These are phyloP conservation scores for Lachancea cidri DNA, from an alignment of 805 yeast genomes.

Conservation along the genomic window DNA sequence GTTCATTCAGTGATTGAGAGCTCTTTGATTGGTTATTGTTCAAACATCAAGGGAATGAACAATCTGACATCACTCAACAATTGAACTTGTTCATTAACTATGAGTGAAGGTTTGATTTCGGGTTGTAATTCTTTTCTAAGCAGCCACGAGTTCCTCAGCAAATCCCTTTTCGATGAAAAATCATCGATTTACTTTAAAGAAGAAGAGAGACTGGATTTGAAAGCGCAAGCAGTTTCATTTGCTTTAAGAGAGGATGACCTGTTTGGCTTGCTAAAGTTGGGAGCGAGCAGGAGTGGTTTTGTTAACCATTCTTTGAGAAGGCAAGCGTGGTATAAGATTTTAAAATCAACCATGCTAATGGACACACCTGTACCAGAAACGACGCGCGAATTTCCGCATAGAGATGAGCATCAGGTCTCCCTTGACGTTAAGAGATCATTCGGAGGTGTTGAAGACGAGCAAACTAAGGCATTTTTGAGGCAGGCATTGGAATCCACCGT, in stretches of 20 bases:
- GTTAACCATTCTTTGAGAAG: slow-evolving; percentile 16
- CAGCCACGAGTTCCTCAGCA: slow-evolving; percentile 8
- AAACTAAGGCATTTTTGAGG: slow-evolving; percentile 21
- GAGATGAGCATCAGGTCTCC: slow-evolving; percentile 72
- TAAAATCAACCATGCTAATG: slow-evolving; percentile 16
- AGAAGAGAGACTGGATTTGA: slow-evolving; percentile 4
- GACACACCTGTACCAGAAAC: not conserved
- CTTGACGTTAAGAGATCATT: slow-evolving; percentile 77
- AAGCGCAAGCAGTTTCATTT: slow-evolving; percentile 2
- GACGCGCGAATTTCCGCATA: slow-evolving; percentile 34
- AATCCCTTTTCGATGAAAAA: slow-evolving; percentile 8
- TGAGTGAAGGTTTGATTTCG: not conserved
- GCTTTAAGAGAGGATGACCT: slow-evolving; percentile 15
- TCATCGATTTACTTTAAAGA: slow-evolving; percentile 6
- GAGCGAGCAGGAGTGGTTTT: slow-evolving; percentile 23
- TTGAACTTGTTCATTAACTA: not conserved
- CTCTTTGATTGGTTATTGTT: not conserved
- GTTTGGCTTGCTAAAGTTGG: slow-evolving; percentile 15
- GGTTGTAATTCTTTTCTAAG: not conserved
- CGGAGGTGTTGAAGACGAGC: slow-evolving; percentile 27
- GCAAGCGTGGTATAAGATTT: slow-evolving; percentile 26
- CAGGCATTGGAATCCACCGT: slow-evolving; percentile 36
- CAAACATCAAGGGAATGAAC: not conserved
- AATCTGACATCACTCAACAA: not conserved
- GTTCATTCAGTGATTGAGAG: not conserved